Percentiles rank a stretch among this genome's conserved stretches.
phyloP scores from a whole-genome alignment of 1,284 basidiomycete genomes.

The Irpex sp. region DNA sequence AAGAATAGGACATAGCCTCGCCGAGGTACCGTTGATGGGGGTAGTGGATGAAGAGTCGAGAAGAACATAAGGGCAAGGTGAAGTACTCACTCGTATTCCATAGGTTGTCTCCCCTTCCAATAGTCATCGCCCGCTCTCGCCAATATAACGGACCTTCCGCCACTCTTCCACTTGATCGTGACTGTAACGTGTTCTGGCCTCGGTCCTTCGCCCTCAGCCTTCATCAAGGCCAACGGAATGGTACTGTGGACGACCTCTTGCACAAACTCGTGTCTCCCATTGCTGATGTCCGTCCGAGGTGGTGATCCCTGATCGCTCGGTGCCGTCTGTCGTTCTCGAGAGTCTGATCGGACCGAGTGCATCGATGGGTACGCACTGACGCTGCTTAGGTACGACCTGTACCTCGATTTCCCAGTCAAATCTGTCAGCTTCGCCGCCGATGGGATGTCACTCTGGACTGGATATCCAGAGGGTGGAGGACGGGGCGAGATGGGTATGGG shows the following conservation, averaged over 20 bases:
- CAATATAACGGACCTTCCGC: conserved; percentile 57
- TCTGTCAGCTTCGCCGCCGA: conserved; percentile 30
- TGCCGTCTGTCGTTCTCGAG: conserved; percentile 15
- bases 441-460: conserved; percentile 31
- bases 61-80: background rate
- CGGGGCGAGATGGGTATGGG: conserved; percentile 43
- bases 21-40: background rate
- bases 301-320: conserved; percentile 22
- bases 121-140: conserved; percentile 69
- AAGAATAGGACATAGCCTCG: too few species aligned
- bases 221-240: conserved; percentile 54
- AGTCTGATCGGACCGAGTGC: conserved; percentile 36
- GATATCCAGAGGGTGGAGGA: conserved; percentile 22
- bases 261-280: conserved; percentile 33
- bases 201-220: conserved; percentile 30
- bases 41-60: background rate
- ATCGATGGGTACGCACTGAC: conserved; percentile 32
- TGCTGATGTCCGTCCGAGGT: conserved; percentile 21
- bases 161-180: conserved; percentile 61
- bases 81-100: conserved; percentile 57
- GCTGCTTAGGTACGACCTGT: conserved; percentile 34
- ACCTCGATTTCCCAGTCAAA: conserved; percentile 21
- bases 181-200: conserved; percentile 43
- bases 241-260: conserved; percentile 60
- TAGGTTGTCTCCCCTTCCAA: conserved; percentile 62